Evolutionary conservation across 1,139 yeast species (phyloP).

Genomic region (Spencermartinsiella ligniputridi): DNA sequence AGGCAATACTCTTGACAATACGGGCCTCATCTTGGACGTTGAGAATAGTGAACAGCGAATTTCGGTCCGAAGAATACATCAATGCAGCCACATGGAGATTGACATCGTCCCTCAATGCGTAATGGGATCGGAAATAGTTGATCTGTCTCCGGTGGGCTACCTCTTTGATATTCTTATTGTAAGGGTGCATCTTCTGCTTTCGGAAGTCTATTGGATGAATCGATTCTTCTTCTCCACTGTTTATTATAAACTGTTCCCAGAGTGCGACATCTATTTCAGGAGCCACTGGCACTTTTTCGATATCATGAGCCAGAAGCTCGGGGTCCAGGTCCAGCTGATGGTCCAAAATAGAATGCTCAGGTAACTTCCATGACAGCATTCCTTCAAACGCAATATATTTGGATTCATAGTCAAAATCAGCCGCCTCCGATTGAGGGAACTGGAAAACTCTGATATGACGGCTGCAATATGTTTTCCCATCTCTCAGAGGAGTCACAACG

Average conservation of each 20-base stretch:
- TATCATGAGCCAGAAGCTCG: constrained; percentile 12
- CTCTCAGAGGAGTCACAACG: constrained; percentile 27
- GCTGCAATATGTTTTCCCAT: constrained; percentile 28
- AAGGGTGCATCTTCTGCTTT: constrained; percentile 24
- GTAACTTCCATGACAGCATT: constrained; percentile 28
- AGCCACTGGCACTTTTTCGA: constrained; percentile 23
- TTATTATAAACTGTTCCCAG: constrained; percentile 12
- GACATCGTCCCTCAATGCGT: constrained; percentile 20
- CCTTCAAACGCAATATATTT: constrained; percentile 26
- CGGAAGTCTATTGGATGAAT: constrained; percentile 28
- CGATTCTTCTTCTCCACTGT: constrained; percentile 19
- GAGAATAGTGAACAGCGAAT: constrained; percentile 32
- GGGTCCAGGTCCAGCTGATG: constrained; percentile 25
- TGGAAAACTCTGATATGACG: constrained; percentile 31
- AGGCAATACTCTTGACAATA: constrained; percentile 26
- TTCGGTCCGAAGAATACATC: constrained; percentile 32
- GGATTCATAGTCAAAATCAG: constrained; percentile 19
- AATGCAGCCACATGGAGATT: constrained; percentile 32
- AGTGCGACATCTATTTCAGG: constrained; percentile 30
- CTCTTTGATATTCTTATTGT: constrained; percentile 17
- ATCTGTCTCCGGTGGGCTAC: constrained; percentile 26
- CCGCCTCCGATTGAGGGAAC: constrained; percentile 19
- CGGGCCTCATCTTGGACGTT: constrained; percentile 25
- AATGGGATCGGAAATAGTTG: constrained; percentile 27
- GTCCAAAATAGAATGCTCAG: constrained; percentile 19